These are phyloP conservation scores for Acacia acuminata DNA, from an alignment of 306 rosid genomes.

Conservation along the genomic window DNA sequence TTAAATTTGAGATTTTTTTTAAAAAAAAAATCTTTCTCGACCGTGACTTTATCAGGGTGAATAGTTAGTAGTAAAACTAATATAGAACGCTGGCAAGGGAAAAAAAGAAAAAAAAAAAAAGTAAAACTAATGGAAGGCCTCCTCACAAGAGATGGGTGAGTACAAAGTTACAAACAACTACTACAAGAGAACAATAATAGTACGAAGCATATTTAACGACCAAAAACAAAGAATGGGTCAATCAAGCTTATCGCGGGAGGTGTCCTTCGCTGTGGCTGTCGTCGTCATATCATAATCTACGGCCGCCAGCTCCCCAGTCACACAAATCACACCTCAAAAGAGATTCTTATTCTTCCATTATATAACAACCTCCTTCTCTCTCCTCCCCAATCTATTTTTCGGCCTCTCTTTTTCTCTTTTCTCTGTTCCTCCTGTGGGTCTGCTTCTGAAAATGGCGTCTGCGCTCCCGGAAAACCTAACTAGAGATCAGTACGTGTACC, in stretches of 20 bases:
- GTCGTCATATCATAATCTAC: background rate
- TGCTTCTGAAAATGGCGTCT: constrained; percentile 42
- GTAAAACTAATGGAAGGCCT: too few relatives aligned
- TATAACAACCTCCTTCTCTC: background rate
- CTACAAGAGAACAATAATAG: too few relatives aligned
- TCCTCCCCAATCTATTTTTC: background rate
- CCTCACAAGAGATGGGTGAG: too few relatives aligned
- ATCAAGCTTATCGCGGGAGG: background rate
- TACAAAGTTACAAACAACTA: too few relatives aligned
- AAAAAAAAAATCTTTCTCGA: too few relatives aligned
- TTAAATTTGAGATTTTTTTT: too few relatives aligned
- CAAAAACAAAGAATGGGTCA: background rate
- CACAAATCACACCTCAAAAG: background rate
- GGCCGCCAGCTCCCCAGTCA: constrained; percentile 38
- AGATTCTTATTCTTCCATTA: background rate
- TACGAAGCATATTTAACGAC: background rate
- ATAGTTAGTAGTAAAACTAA: too few relatives aligned
- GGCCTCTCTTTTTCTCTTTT: background rate
- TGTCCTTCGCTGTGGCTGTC: background rate
- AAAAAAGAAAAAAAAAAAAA: too few relatives aligned
- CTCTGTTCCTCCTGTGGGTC: background rate
- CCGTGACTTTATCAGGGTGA: too few relatives aligned
- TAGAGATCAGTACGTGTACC: constrained; percentile 69
- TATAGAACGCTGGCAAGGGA: too few relatives aligned
- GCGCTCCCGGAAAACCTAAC: constrained; percentile 57